Evolutionary conservation across 352 stramenopile genomes (phyloP), one percentile per base, ranked within the genome.

Genomic region (Lagenidium giganteum): DNA sequence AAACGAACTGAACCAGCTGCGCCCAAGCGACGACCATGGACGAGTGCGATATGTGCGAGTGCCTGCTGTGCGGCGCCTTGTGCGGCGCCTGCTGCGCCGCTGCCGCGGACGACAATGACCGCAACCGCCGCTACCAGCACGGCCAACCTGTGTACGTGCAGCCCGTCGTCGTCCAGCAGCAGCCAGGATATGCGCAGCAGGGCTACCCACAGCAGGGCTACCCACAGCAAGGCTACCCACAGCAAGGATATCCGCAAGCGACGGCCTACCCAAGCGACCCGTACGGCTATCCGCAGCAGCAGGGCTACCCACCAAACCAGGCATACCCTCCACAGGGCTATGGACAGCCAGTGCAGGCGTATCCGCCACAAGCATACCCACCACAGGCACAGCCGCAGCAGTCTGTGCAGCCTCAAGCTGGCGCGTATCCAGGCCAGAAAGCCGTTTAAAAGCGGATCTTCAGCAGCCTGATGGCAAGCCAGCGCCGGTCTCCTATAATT

Each of bases 11-110:
- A n/a, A n/a, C n/a, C n/a, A n/a, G n/a, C n/a, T n/a, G n/a, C n/a
- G n/a, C n/a, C 28, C n/a, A 33, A n/a, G n/a, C 13, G 7, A 31
- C 26, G 16, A 45, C 34, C 29, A 85, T 82, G 65, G 75, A 85
- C 35, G 72, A 70, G 39, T 88, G 76, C 40, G 79, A 91, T 39
- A 79, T 87, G 61, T 67, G 83, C 63, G 75, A 85, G 53, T 87
- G 72, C 67, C 83, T 70, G 52, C 57, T 87, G 49, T 87, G 77
- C 61, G 75, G 75, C 42, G 71, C 72, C 13, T 64, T 87, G 31
- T 91, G 79, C 47, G 78, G 70, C 31, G 73, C 76, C 35, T 91
- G 79, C 67, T 91, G 79, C 46, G 79, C 72, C 18, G 56, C 68
- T 2, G 66, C 63, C 5, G 57, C 57, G 4, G 51, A 54, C 17